Evolutionary conservation across 2,329 filamentous ascomycete species (phyloP).

Genomic region (Talaromyces sp.): DNA sequence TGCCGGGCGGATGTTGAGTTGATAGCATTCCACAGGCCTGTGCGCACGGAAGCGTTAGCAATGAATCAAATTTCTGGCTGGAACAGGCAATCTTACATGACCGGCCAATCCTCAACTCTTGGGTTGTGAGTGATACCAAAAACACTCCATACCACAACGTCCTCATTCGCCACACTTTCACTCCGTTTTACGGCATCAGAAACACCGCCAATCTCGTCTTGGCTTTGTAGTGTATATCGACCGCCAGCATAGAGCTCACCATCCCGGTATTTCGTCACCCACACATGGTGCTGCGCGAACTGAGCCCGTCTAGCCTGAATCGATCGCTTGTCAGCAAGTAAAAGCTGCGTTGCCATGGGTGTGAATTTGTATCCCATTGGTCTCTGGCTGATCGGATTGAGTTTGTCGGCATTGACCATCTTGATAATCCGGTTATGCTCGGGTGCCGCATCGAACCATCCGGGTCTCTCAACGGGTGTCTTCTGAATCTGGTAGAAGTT

Average conservation of each 20-base stretch:
- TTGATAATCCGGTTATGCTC: conserved; percentile 55
- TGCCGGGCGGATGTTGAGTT: conserved; percentile 40
- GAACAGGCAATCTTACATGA: conserved; percentile 13
- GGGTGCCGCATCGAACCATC: conserved; percentile 48
- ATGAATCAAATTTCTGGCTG: background rate
- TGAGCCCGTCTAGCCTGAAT: conserved; percentile 54
- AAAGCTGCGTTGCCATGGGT: conserved; percentile 56
- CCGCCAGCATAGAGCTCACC: conserved; percentile 55
- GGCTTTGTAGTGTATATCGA: conserved; percentile 54
- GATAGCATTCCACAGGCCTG: conserved; percentile 40
- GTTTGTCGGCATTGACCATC: conserved; percentile 55
- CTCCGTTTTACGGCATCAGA: conserved; percentile 43
- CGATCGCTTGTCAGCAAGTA: conserved; percentile 55
- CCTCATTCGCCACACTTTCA: conserved; percentile 32
- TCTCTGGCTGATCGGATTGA: conserved; percentile 55
- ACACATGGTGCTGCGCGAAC: conserved; percentile 57
- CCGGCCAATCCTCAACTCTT: conserved; percentile 23
- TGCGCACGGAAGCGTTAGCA: conserved; percentile 15
- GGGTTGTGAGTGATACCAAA: conserved; percentile 32
- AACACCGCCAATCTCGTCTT: conserved; percentile 44
- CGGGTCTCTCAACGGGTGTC: conserved; percentile 48
- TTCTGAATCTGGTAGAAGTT: conserved; percentile 51
- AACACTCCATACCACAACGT: conserved; percentile 34
- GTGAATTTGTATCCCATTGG: conserved; percentile 58
- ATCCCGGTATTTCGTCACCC: conserved; percentile 55